Base-by-base conservation (phyloP, 2,329 filamentous ascomycete genomes). In the Diaporthe capsici region DNA sequence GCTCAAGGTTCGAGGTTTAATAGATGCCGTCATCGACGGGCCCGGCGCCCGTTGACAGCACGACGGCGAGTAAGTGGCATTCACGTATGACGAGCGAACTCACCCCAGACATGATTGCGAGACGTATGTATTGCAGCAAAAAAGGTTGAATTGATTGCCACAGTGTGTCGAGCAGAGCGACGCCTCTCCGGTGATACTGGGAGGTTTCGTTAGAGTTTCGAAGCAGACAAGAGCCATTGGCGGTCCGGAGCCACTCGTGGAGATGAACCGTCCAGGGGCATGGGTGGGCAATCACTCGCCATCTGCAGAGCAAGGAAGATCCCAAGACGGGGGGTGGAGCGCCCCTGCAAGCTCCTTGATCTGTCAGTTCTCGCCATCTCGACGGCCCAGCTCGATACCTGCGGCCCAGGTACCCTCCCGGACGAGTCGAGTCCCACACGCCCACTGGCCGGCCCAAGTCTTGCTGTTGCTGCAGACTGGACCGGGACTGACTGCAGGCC, bases 181-280 rank as follows among this genome's bases (percentile, higher is more conserved):
- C 49, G 49, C 65, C 65, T 70, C 65, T 53, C 47, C 63, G 58
- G 28, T 61, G 42, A 51, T 51, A 67, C 65, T 76, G 67, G 53
- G 55, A 47, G 68, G 72, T 75, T 75, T 75, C 75, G 75, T 72
- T 74, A 72, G 53, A 74, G 75, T 76, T 76, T 76, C 75, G 72
- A 58, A 61, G 61, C 53, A 63, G 58, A 67, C 47, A 31, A 72
- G 44, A 68, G 63, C 53, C 58, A 71, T 63, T 57, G 44, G 67
- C 51, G 65, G 67, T 75, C 72, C 67, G 72, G 68, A 75, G 70
- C 72, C 39, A 58, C 47, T 57, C 67, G 51, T 75, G 75, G 58
- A 74, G 67, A 67, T 53, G 68, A 72, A 61, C 58, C 47, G 34
- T 55, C 49, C 58, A 60, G 71, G 71, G 71, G 71, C 25, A 37